Evolutionary conservation across 192 early-diverging fungal genomes (phyloP).

Genomic region (Phycomyces nitens): DNA sequence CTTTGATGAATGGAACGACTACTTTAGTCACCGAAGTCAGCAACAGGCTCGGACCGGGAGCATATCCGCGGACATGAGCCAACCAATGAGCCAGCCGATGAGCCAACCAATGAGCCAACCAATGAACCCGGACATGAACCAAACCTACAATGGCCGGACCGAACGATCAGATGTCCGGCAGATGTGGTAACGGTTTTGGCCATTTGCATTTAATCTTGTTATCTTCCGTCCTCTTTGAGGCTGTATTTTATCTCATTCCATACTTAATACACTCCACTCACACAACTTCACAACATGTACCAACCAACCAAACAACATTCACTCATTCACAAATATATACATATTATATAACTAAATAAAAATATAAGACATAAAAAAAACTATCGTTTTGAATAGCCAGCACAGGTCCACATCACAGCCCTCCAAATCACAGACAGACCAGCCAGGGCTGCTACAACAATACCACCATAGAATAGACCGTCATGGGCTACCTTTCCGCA

Average conservation of each 20-base stretch:
- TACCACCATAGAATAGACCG: conserved; percentile 33
- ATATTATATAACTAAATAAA: too few species aligned
- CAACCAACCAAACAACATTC: neutral
- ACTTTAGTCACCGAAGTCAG: conserved; percentile 27
- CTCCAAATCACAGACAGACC: conserved; percentile 26
- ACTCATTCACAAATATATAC: neutral
- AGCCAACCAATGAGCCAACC: too few species aligned
- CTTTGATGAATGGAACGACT: conserved; percentile 36
- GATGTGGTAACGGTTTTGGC: too few species aligned
- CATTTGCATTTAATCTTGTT: neutral
- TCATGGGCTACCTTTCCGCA: conserved; percentile 24
- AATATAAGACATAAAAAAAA: neutral
- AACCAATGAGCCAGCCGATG: too few species aligned
- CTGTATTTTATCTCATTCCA: neutral
- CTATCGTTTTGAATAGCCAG: conserved; percentile 6
- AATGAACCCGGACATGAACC: too few species aligned
- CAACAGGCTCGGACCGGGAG: neutral
- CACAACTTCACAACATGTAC: neutral
- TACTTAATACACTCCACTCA: neutral
- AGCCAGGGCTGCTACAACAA: conserved; percentile 29
- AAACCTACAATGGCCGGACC: too few species aligned
- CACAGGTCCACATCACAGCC: conserved; percentile 27
- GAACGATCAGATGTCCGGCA: too few species aligned
- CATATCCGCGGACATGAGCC: too few species aligned
- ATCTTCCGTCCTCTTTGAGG: neutral